Conservation (phyloP, 805 yeast genomes). For the Scheffersomyces ergatensis region DNA sequence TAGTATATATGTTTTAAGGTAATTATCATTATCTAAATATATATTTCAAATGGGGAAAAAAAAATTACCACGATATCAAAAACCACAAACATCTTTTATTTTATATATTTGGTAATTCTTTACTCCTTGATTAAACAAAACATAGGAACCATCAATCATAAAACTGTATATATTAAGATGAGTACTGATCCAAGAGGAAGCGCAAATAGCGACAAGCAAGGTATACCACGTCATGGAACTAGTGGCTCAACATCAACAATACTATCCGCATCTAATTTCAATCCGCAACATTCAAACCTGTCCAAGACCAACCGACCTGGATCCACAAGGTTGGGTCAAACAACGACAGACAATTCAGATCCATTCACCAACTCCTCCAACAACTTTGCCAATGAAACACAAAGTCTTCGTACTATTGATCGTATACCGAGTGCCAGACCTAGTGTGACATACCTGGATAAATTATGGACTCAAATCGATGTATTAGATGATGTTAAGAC, state of each 20-base stretch:
- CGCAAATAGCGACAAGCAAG: background rate
- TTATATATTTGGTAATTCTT: no score
- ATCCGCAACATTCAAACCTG: background rate
- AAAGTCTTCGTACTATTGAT: slow-evolving; percentile 35
- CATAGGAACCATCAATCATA: no score
- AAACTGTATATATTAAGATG: no score
- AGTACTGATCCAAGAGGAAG: no score
- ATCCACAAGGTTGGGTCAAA: slow-evolving; percentile 15
- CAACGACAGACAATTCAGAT: slow-evolving; percentile 15
- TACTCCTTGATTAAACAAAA: no score
- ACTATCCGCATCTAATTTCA: background rate
- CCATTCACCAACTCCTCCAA: slow-evolving; percentile 1
- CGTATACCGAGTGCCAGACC: slow-evolving; percentile 55
- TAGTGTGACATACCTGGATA: slow-evolving; percentile 65
- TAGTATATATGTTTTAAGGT: no score
- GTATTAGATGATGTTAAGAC: slow-evolving; percentile 75
- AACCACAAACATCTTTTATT: no score
- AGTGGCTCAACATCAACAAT: slow-evolving; percentile 10
- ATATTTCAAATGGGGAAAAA: no score
- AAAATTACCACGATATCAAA: no score
- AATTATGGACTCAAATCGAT: slow-evolving; percentile 84
- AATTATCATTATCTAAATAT: no score
- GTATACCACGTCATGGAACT: slow-evolving; percentile 6
- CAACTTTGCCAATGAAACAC: slow-evolving; percentile 5
- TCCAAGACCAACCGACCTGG: slow-evolving; percentile 10